Percentiles rank a stretch among this genome's conserved stretches.
Conservation (phyloP, 139 green algal genomes). For the Closterium sp. region DNA sequence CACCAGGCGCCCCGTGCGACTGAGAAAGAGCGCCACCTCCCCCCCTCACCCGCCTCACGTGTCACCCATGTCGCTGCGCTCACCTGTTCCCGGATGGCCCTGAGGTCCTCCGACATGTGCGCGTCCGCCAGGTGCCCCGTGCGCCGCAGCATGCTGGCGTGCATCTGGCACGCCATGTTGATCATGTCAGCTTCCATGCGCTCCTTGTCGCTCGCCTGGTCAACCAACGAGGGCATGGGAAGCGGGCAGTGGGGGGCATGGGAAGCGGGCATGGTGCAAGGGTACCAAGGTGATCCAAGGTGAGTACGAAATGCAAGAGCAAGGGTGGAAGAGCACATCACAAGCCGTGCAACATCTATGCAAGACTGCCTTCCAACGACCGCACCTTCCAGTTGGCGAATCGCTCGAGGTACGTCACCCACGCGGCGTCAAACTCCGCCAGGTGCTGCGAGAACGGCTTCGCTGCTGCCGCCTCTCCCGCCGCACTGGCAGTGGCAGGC, state of each 20-base stretch:
- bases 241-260: background rate
- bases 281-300: background rate
- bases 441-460: slow-evolving; percentile 42
- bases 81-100: slow-evolving; percentile 22
- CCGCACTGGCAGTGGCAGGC: background rate
- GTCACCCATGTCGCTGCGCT: too few relatives aligned
- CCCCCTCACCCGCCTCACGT: too few relatives aligned
- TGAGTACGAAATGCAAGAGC: background rate
- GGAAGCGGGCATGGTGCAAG: background rate
- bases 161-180: slow-evolving; percentile 62
- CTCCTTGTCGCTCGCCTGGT: slow-evolving; percentile 66
- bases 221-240: background rate
- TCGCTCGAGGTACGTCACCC: slow-evolving; percentile 86
- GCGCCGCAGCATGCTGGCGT: slow-evolving; percentile 58
- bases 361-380: background rate
- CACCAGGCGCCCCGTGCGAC: too few relatives aligned
- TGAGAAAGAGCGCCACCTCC: too few relatives aligned
- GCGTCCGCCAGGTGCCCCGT: background rate
- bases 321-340: background rate
- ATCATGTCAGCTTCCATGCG: slow-evolving; percentile 74
- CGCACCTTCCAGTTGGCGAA: slow-evolving; percentile 85
- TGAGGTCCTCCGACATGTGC: slow-evolving; percentile 14
- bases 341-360: too few relatives aligned
- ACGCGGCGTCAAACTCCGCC: slow-evolving; percentile 73
- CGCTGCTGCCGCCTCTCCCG: background rate